phyloP scores from a whole-genome alignment of 495 filamentous ascomycete species.

The Aspergillus coremiiformis region DNA sequence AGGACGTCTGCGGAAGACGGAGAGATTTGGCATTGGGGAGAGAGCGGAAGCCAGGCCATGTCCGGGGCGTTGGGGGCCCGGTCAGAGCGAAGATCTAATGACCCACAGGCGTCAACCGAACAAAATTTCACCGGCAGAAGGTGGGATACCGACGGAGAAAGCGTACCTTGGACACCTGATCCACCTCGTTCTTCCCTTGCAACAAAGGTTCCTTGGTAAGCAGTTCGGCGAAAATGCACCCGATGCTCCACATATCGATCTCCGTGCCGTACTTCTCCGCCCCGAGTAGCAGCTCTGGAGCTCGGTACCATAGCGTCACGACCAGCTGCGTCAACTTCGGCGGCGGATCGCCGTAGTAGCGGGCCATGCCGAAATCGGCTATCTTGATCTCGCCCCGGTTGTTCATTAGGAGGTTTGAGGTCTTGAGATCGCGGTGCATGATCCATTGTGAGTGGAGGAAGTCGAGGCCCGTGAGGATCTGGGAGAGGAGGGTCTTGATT shows the following conservation, averaged over 20 bases:
- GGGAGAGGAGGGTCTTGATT: conserved; percentile 79
- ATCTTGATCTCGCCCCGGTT: conserved; percentile 95
- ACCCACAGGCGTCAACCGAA: conserved; percentile 20
- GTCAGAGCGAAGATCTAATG: conserved; percentile 78
- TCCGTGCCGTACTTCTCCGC: conserved; percentile 65
- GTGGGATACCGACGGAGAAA: background rate
- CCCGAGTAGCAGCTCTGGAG: conserved; percentile 85
- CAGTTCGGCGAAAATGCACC: conserved; percentile 94
- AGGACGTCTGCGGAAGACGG: conserved; percentile 55
- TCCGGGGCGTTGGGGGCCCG: conserved; percentile 78
- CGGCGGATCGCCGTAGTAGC: conserved; percentile 76
- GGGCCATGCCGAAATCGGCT: conserved; percentile 96
- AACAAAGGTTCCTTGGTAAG: conserved; percentile 75
- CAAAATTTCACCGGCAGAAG: background rate
- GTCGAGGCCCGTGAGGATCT: conserved; percentile 72
- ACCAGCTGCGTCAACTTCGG: conserved; percentile 86
- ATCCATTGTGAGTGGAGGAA: conserved; percentile 91
- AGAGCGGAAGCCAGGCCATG: conserved; percentile 81
- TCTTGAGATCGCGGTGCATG: conserved; percentile 94
- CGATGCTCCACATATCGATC: conserved; percentile 92
- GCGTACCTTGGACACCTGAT: conserved; percentile 58
- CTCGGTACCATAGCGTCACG: conserved; percentile 95
- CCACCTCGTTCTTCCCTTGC: conserved; percentile 91
- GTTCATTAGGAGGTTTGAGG: conserved; percentile 89
- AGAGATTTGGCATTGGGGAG: conserved; percentile 84